Evolutionary conservation across 164 flowering plant species (phyloP), one percentile per base, ranked within the genome.

Genomic region (Liquidambar formosana): DNA sequence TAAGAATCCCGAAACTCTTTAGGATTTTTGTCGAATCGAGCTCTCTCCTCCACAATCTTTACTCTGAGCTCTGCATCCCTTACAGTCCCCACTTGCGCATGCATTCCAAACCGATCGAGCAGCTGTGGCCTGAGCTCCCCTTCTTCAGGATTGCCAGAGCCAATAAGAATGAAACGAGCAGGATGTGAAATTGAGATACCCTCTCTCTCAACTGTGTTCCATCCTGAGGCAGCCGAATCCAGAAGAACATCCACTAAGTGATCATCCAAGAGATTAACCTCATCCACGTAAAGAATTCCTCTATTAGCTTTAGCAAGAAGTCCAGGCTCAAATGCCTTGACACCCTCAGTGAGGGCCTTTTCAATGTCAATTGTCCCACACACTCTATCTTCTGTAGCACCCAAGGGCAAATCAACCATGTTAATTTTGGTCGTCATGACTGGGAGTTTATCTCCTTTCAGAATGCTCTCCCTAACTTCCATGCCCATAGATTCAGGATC

Each of bases 181-280:
- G 99, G 99, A 76, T 95, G 99, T n/a, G 97, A 91, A 64, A 95
- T 95, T 44, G 99, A 95, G 57, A 92, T 95, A 33, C 97, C 99
- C 64, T 95, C 97, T 78, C 97, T 80, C 72, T 94, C 99, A 14
- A 94, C 99, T 0, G 97, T 92, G 81, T 94, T 94, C 99, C 99
- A 94, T 22, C 99, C 99, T 19, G 97, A 94, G 16, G 99, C 98
- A 65, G 97, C 97, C 65, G 95, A 89, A 78, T 93, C 98, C 72
- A 88, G 73, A 64, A 91, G 89, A 62, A 91, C 98, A 80, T 93
- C 95, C 45, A 93, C 98, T 60, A 93, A 82, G 61, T 93, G 96
- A 57, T 89, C 98, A 84, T 91, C 98, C 89, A 91, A 81, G 49
- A 93, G 92, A 73, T 91, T 90, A 66, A 94, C 98, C 78, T 94